phyloP scores from a whole-genome alignment of 805 yeast species.

The Starmerella scarabaei region DNA sequence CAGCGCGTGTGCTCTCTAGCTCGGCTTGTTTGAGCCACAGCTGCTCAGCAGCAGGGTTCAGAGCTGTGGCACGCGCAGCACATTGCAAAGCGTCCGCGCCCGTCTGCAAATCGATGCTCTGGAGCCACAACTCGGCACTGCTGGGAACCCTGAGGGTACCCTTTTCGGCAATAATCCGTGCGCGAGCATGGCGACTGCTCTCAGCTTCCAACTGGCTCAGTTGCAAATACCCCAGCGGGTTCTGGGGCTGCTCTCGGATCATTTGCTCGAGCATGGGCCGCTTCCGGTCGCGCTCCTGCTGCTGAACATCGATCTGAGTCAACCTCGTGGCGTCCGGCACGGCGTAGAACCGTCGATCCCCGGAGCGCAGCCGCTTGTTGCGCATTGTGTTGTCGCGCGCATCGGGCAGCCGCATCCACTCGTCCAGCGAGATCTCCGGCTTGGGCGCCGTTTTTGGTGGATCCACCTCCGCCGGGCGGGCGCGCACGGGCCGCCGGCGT shows the following conservation, averaged over 20 bases:
- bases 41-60: slow-evolving; percentile 41
- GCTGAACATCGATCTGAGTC: slow-evolving; percentile 32
- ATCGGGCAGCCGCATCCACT: slow-evolving; percentile 79
- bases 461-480: neutral
- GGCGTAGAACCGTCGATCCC: slow-evolving; percentile 61
- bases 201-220: slow-evolving; percentile 66
- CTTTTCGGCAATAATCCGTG: slow-evolving; percentile 49
- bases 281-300: slow-evolving; percentile 43
- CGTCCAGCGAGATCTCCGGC: slow-evolving; percentile 44
- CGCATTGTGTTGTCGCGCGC: slow-evolving; percentile 74
- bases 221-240: slow-evolving; percentile 75
- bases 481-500: neutral
- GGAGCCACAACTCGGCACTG: slow-evolving; percentile 72
- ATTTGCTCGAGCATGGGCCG: slow-evolving; percentile 51
- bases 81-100: slow-evolving; percentile 38
- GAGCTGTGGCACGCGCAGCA: slow-evolving; percentile 51
- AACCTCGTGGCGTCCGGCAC: slow-evolving; percentile 56
- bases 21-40: slow-evolving; percentile 66
- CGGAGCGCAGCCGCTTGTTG: slow-evolving; percentile 57
- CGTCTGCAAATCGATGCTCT: slow-evolving; percentile 50
- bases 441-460: slow-evolving; percentile 35
- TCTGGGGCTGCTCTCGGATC: slow-evolving; percentile 57
- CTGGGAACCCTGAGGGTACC: slow-evolving; percentile 61
- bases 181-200: slow-evolving; percentile 42
- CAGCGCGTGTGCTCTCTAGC: slow-evolving; percentile 44